phyloP scores from a whole-genome alignment of 345 rosid genomes.

The Alliaria petiolata region DNA sequence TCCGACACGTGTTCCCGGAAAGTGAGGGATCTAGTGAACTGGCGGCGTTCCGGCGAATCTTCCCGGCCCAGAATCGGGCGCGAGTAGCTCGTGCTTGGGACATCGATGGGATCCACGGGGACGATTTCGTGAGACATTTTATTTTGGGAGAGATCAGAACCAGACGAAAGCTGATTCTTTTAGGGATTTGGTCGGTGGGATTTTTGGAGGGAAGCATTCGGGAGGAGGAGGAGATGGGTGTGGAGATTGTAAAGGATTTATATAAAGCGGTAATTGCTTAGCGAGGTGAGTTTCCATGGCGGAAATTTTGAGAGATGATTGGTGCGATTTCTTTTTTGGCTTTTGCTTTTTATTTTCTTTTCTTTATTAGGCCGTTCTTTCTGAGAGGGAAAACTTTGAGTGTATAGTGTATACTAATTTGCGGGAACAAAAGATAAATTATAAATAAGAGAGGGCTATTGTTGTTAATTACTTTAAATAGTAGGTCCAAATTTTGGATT shows the following conservation, averaged over 20 bases:
- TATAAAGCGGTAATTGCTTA: constrained; percentile 33
- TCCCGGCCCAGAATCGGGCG: background rate
- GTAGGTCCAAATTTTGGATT: background rate
- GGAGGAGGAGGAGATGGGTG: background rate
- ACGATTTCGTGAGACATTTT: constrained; percentile 61
- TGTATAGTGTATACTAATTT: too few species aligned
- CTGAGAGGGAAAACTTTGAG: constrained; percentile 11
- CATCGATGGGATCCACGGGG: constrained; percentile 50
- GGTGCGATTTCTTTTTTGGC: constrained; percentile 26
- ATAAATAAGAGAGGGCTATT: too few species aligned
- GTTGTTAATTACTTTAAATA: too few species aligned
- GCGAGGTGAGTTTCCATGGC: constrained; percentile 40
- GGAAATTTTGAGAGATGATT: background rate
- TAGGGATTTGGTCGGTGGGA: constrained; percentile 11
- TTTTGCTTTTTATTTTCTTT: constrained; percentile 12
- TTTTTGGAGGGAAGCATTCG: constrained; percentile 21
- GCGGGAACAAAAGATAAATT: background rate
- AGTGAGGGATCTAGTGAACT: constrained; percentile 42
- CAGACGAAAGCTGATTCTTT: background rate
- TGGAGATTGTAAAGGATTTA: background rate
- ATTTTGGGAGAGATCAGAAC: background rate
- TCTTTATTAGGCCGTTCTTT: constrained; percentile 31
- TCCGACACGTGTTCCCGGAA: constrained; percentile 41
- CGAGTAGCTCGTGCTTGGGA: constrained; percentile 33
- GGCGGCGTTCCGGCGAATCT: constrained; percentile 11